These are phyloP conservation scores for Boletus rubescentipes DNA, from an alignment of 768 basidiomycete genomes.

Conservation along the genomic window DNA sequence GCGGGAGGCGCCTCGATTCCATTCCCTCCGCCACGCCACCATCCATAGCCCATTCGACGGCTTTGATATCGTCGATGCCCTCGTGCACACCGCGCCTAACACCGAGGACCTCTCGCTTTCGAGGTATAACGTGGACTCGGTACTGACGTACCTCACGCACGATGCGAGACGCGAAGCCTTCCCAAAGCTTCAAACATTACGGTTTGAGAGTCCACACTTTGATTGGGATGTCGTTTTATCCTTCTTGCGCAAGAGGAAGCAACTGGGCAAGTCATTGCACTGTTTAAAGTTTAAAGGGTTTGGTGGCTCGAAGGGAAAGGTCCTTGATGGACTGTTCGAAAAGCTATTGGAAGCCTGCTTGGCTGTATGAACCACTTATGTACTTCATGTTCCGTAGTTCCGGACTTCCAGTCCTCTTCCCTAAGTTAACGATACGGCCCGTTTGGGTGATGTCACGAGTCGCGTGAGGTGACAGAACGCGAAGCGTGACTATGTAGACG, in stretches of 20 bases:
- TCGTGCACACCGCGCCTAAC: slow-evolving; percentile 27
- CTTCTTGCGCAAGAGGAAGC: slow-evolving; percentile 27
- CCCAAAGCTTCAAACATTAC: slow-evolving; percentile 15
- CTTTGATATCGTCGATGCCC: slow-evolving; percentile 21
- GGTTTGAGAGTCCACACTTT: slow-evolving; percentile 27
- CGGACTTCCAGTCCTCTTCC: too few relatives aligned
- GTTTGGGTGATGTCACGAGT: slow-evolving; percentile 9
- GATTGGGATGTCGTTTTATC: slow-evolving; percentile 29
- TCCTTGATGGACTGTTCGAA: slow-evolving; percentile 21
- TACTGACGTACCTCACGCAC: slow-evolving; percentile 26
- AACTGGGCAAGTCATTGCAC: slow-evolving; percentile 17
- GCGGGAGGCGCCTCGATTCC: slow-evolving; percentile 26
- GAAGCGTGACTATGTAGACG: slow-evolving; percentile 19
- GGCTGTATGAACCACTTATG: slow-evolving; percentile 10
- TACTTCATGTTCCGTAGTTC: neutral
- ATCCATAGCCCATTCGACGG: slow-evolving; percentile 27
- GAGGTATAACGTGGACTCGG: slow-evolving; percentile 23
- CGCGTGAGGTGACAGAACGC: slow-evolving; percentile 25
- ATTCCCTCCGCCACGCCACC: slow-evolving; percentile 22
- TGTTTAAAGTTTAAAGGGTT: slow-evolving; percentile 24
- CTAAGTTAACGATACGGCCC: too few relatives aligned
- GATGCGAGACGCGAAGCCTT: slow-evolving; percentile 30
- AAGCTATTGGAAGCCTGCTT: slow-evolving; percentile 23
- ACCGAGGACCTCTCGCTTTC: slow-evolving; percentile 26
- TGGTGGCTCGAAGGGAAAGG: slow-evolving; percentile 14